These are phyloP conservation scores for Trypanosoma conorhini DNA, from an alignment of 208 protist species.

Conservation along the genomic window DNA sequence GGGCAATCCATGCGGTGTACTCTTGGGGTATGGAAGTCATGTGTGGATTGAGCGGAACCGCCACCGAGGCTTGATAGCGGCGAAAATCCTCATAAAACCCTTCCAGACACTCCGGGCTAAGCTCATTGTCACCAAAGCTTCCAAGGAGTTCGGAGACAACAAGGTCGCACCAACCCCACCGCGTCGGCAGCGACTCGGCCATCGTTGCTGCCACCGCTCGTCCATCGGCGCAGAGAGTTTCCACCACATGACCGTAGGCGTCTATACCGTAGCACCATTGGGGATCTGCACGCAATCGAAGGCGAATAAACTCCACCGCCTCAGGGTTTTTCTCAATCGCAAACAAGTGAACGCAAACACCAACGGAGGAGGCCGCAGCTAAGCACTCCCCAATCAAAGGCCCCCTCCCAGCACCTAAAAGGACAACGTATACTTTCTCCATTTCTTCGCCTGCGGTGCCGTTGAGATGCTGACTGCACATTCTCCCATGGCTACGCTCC, in stretches of 20 bases:
- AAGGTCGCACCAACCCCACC: conserved; percentile 89
- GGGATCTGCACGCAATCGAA: conserved; percentile 53
- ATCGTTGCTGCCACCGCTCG: conserved; percentile 51
- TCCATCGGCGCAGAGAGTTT: conserved; percentile 91
- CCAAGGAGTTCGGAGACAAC: conserved; percentile 98
- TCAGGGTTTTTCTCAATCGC: conserved; percentile 99
- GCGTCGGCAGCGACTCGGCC: conserved; percentile 5
- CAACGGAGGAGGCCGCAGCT: conserved; percentile 59
- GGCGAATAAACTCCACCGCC: conserved; percentile 91
- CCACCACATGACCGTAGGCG: conserved; percentile 86
- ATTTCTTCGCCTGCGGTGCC: conserved; percentile 36
- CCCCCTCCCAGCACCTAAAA: conserved; percentile 97
- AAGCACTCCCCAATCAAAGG: conserved; percentile 92
- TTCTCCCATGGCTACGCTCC: conserved; percentile 34
- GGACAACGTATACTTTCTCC: conserved; percentile 84
- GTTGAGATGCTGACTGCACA: conserved; percentile 16
- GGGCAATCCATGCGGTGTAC: conserved; percentile 83
- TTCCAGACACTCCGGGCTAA: conserved; percentile 99
- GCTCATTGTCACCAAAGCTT: conserved; percentile 99
- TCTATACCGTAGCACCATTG: conserved; percentile 56
- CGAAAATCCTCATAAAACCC: conserved; percentile 75
- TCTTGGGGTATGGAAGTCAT: conserved; percentile 66
- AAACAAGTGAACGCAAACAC: conserved; percentile 86
- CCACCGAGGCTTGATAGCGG: conserved; percentile 35
- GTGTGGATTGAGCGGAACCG: conserved; percentile 47